phyloP scores from a whole-genome alignment of 768 basidiomycete genomes.

The Dictyophora rubrovolvata region DNA sequence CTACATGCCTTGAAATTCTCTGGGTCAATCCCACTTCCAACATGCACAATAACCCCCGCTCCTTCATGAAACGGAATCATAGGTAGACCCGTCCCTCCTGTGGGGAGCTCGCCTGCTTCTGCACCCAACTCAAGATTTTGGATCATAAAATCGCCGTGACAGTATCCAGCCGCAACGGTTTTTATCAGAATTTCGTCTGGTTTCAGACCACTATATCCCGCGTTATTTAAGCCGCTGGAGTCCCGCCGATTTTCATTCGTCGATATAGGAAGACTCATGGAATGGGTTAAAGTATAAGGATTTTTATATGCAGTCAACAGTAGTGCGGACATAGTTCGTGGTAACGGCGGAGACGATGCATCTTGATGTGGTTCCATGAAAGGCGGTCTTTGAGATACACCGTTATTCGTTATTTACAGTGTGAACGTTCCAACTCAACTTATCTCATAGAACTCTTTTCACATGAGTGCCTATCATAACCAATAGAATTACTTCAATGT shows the following conservation, averaged over 20 bases:
- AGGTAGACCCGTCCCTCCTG: background rate
- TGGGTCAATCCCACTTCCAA: background rate
- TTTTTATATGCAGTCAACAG: background rate
- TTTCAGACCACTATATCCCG: background rate
- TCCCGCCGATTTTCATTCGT: background rate
- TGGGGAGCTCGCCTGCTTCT: background rate
- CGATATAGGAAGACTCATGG: background rate
- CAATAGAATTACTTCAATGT: too few species aligned
- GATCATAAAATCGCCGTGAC: slow-evolving; percentile 3
- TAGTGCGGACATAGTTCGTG: background rate
- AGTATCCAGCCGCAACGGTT: background rate
- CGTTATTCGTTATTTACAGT: too few species aligned
- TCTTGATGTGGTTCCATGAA: background rate
- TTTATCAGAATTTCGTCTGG: background rate
- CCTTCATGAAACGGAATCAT: slow-evolving; percentile 7
- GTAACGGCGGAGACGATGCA: background rate
- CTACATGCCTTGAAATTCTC: background rate
- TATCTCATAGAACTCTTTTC: too few species aligned
- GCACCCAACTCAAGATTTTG: background rate
- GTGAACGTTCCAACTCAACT: too few species aligned
- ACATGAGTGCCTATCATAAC: too few species aligned
- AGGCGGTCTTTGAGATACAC: background rate
- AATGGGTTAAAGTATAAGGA: background rate
- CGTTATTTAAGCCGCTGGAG: background rate
- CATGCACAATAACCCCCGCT: background rate